Percentiles rank a stretch among this genome's conserved stretches.
Evolutionary conservation across 2,329 filamentous ascomycete species (phyloP).

Genomic region (Neospermospora avenae): DNA sequence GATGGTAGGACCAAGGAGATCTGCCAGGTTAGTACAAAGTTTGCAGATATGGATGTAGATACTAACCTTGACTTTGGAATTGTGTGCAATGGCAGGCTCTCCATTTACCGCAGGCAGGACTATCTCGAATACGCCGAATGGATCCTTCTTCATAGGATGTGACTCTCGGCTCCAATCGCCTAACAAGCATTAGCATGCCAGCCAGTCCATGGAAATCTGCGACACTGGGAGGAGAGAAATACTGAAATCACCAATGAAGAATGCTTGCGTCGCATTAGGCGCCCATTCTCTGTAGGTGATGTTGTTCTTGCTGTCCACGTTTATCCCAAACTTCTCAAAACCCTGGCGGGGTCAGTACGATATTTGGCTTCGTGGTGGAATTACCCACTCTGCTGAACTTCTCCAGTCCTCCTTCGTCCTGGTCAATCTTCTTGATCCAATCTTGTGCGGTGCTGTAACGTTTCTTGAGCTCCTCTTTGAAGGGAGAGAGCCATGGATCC

Average conservation of each 20-base stretch:
- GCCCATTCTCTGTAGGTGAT: slow-evolving; percentile 96
- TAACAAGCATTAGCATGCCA: slow-evolving; percentile 37
- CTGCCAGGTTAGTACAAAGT: slow-evolving; percentile 44
- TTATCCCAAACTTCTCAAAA: slow-evolving; percentile 82
- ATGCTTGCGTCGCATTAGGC: slow-evolving; percentile 80
- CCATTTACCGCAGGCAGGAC: slow-evolving; percentile 70
- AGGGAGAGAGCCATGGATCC: slow-evolving; percentile 87
- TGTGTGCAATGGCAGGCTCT: slow-evolving; percentile 77
- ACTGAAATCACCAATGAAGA: slow-evolving; percentile 94
- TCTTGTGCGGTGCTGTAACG: slow-evolving; percentile 76
- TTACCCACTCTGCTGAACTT: slow-evolving; percentile 76
- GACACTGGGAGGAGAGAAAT: slow-evolving; percentile 27
- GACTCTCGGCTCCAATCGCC: slow-evolving; percentile 83
- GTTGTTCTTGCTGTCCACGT: slow-evolving; percentile 75
- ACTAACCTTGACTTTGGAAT: slow-evolving; percentile 89
- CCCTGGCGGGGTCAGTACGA: slow-evolving; percentile 52
- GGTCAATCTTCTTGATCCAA: slow-evolving; percentile 82
- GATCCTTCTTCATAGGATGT: slow-evolving; percentile 82
- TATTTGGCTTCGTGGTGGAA: background rate
- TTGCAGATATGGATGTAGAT: background rate
- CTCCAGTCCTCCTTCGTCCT: slow-evolving; percentile 82
- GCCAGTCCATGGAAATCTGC: slow-evolving; percentile 8
- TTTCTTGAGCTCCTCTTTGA: slow-evolving; percentile 70
- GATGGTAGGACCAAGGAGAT: slow-evolving; percentile 78
- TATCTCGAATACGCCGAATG: slow-evolving; percentile 85